Evolutionary conservation across 139 green algal species (phyloP), one percentile per base, ranked within the genome.

Genomic region (Chlorella sp.): DNA sequence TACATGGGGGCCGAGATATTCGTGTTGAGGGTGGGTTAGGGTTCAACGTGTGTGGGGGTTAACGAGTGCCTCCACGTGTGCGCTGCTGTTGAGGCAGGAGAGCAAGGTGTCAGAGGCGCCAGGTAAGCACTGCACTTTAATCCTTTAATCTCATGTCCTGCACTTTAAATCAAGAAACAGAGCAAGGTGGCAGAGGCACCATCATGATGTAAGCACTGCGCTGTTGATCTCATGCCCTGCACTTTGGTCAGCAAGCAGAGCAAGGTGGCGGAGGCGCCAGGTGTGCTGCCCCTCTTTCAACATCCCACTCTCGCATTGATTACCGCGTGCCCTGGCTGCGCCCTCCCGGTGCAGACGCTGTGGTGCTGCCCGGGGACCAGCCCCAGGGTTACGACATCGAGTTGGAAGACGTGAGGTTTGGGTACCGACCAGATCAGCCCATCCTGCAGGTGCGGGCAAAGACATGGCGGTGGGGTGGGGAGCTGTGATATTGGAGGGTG

Each of bases 351-450:
- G 91, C 92, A 42, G 75, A 81, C 71, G 95, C 95, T 11, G n/a
- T 88, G 34, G 57, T 90, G 32, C 89, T 96, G 87, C 92, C 92
- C 0, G 73, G 90, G 1, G 28, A 82, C 40, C 42, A 53, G 42
- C 37, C 12, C 28, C 42, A 30, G 42, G 73, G 91, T 1, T 88
- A 94, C 86, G 87, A 96, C 71, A 85, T 98, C 4, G 91, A 95
- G 26, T 86, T 98, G 39, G 22, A 87, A 19, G 88, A 96, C 81
- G 95, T 98, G 16, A 24, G 3, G 30, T 98, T 98, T 89, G 93
- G 93, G 15, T 99, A 98, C 91, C 91, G 94, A 0, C 68, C 86
- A 5, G 94, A 96, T 83, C 90, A 91, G 76, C 88, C 91, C 64
- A 96, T 98, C 73, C 88, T 98, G n/a, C 42, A 94, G 78, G 86